These are phyloP conservation scores for Neonectria hederae DNA, from an alignment of 2,329 filamentous ascomycete species.

Conservation along the genomic window DNA sequence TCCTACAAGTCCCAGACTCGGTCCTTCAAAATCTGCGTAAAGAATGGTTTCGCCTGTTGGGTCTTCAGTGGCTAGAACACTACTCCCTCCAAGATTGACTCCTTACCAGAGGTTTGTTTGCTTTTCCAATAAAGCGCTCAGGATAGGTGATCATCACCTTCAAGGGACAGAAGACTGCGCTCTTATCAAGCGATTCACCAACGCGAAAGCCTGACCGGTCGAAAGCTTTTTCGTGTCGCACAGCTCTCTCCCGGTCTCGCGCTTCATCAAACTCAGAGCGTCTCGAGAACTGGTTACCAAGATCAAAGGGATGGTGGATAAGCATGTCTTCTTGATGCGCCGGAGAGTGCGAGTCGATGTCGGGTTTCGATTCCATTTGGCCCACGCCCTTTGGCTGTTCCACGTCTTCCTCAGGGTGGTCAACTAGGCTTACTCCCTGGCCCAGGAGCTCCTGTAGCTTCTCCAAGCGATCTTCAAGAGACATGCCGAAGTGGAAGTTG, in stretches of 20 bases:
- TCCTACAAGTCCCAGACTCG: slow-evolving; percentile 81
- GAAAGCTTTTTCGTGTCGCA: slow-evolving; percentile 28
- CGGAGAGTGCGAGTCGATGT: background rate
- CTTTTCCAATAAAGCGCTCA: slow-evolving; percentile 64
- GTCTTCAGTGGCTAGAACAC: slow-evolving; percentile 22
- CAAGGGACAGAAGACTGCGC: slow-evolving; percentile 59
- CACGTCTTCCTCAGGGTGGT: slow-evolving; percentile 17
- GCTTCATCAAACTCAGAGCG: slow-evolving; percentile 11
- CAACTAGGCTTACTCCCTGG: slow-evolving; percentile 30
- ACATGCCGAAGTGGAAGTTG: slow-evolving; percentile 28
- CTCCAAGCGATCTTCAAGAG: slow-evolving; percentile 33
- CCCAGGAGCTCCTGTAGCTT: slow-evolving; percentile 35
- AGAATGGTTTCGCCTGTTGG: slow-evolving; percentile 58
- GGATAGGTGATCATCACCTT: slow-evolving; percentile 66
- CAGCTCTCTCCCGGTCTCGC: slow-evolving; percentile 15
- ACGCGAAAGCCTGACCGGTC: slow-evolving; percentile 38
- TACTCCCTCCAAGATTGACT: slow-evolving; percentile 26
- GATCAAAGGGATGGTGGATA: background rate
- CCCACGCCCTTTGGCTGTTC: background rate
- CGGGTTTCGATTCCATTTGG: background rate
- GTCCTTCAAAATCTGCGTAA: slow-evolving; percentile 66
- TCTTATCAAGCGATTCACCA: slow-evolving; percentile 38
- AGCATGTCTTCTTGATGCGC: background rate
- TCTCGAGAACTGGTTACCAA: background rate
- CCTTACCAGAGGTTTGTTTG: slow-evolving; percentile 59